phyloP scores from a whole-genome alignment of 768 basidiomycete species.

The Tulasnella sp. region DNA sequence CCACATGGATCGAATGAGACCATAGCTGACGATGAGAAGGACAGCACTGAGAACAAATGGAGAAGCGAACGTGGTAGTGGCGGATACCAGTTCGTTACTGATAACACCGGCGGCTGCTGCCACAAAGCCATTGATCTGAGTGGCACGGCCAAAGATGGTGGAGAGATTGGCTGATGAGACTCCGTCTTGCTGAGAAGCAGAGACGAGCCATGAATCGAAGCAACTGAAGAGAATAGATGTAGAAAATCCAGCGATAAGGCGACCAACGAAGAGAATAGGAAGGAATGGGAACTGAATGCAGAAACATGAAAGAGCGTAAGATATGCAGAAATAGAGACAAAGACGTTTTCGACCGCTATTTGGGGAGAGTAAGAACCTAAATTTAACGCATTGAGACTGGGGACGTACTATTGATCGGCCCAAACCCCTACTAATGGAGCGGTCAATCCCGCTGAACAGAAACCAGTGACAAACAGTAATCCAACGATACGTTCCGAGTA shows the following conservation, averaged over 20 bases:
- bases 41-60: conserved; percentile 55
- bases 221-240: conserved; percentile 65
- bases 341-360: conserved; percentile 51
- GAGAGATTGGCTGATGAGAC: conserved; percentile 49
- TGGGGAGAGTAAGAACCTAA: background rate
- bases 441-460: conserved; percentile 51
- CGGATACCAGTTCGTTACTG: conserved; percentile 49
- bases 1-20: conserved; percentile 48
- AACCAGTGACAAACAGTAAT: conserved; percentile 64
- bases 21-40: conserved; percentile 41
- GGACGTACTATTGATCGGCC: conserved; percentile 60
- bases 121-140: conserved; percentile 58
- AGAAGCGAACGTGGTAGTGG: conserved; percentile 39
- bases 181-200: conserved; percentile 39
- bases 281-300: conserved; percentile 45
- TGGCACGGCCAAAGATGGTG: conserved; percentile 57
- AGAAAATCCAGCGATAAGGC: conserved; percentile 55
- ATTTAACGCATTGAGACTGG: background rate
- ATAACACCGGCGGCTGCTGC: conserved; percentile 53
- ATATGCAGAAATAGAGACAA: conserved; percentile 59
- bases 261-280: conserved; percentile 48
- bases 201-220: conserved; percentile 68
- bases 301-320: conserved; percentile 46
- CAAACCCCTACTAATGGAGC: conserved; percentile 62
- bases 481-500: conserved; percentile 54